phyloP scores from a whole-genome alignment of 345 rosid species.

The Clarkia xantiana region DNA sequence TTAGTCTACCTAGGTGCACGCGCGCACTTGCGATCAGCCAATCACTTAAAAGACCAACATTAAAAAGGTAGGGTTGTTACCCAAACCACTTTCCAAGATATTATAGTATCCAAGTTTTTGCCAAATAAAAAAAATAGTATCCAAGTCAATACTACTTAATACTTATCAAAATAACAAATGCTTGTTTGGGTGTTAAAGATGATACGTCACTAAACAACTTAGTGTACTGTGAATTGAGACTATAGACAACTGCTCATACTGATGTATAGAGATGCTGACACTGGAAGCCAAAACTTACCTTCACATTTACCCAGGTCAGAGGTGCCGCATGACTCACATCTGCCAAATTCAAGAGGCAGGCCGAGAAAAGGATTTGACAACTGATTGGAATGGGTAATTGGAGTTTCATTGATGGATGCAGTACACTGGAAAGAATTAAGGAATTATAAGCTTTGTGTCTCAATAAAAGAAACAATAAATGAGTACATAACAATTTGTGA shows the following conservation, averaged over 20 bases:
- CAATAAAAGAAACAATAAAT: background rate
- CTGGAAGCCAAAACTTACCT: conserved; percentile 29
- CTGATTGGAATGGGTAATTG: conserved; percentile 66
- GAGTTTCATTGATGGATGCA: conserved; percentile 58
- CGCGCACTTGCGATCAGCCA: too few species aligned
- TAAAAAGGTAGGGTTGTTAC: too few species aligned
- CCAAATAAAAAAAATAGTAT: too few species aligned
- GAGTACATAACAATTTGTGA: background rate
- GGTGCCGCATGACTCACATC: conserved; percentile 86
- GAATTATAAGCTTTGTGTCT: conserved; percentile 1
- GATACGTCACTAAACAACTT: too few species aligned
- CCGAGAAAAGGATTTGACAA: conserved; percentile 79
- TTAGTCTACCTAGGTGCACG: too few species aligned
- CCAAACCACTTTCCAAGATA: too few species aligned
- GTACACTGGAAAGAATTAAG: conserved; percentile 22
- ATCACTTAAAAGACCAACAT: too few species aligned
- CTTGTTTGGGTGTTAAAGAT: too few species aligned
- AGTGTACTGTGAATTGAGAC: too few species aligned
- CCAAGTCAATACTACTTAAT: too few species aligned
- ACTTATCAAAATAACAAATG: too few species aligned
- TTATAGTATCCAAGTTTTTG: too few species aligned
- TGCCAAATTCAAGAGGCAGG: conserved; percentile 79
- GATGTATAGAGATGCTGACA: background rate
- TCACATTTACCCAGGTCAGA: conserved; percentile 74
- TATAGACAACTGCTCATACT: background rate